Evolutionary conservation across 208 protist genomes (phyloP), one percentile per base, ranked within the genome.

Genomic region (Trypanosoma melophagium): DNA sequence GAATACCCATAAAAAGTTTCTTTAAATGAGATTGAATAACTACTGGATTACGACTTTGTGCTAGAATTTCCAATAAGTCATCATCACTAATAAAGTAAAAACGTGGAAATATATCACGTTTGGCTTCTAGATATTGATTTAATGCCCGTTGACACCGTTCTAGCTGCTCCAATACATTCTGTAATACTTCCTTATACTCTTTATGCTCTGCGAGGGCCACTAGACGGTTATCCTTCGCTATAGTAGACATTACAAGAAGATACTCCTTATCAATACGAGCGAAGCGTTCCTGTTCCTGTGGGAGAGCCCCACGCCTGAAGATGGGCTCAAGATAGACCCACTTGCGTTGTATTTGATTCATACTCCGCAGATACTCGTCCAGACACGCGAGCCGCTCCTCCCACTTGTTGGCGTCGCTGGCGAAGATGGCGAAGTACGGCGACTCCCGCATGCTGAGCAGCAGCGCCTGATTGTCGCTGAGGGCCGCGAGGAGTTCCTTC

Each of bases 11-110:
- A 73, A 98, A 99, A 13, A 99, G 87, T 80, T 99, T 99, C 80
- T 99, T 98, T 7, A 99, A 82, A 79, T 99, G 98, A 10, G 92
- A 84, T 84, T 99, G 97, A 58, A 99, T 99, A 21, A 99, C 94
- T 17, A 71, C 69, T 0, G 97, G 96, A 76, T 99, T 98, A 58
- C 93, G 92, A 66, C 92, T 89, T 74, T 98, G 97, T 16, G 94
- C 96, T 7, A 98, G 78, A 69, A 99, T 99, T 79, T 99, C 97
- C 8, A 99, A 89, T 42, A 99, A 79, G 66, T 99, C 98, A 69
- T 99, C 97, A 81, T 99, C 98, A 77, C 97, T 98, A 80, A 99
- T 98, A 80, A 99, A 99, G 76, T 99, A 99, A 77, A 99, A 99
- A 49, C 98, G 87, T n/a, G 95, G 96, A 71, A 97, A 97, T 67